A percentile compares a stretch with the other conserved stretches of the same genome.
phyloP scores from a whole-genome alignment of 768 basidiomycete genomes.

The Suillus clintonianus region DNA sequence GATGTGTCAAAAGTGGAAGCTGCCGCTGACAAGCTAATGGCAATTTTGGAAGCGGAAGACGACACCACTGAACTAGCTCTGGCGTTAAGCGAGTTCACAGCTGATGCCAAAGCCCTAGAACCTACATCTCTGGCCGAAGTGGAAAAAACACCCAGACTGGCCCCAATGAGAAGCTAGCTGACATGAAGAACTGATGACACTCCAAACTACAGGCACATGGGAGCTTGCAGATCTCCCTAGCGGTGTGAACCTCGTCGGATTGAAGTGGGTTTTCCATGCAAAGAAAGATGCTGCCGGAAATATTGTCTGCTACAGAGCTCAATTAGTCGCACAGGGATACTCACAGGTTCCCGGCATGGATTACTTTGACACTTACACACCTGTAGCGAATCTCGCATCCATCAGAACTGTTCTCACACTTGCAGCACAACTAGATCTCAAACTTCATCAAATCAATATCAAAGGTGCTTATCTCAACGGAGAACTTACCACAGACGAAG shows the following conservation, averaged over 20 bases:
- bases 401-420: conserved; percentile 1
- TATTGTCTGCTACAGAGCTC: conserved; percentile 32
- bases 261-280: conserved; percentile 40
- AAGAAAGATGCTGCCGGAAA: conserved; percentile 36
- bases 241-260: conserved; percentile 33
- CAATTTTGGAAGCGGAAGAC: too few species aligned
- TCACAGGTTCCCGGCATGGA: conserved; percentile 11
- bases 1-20: too few species aligned
- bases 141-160: too few species aligned
- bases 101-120: too few species aligned
- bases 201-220: background rate
- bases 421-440: conserved; percentile 21
- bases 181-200: too few species aligned
- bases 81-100: conserved; percentile 19
- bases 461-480: conserved; percentile 43
- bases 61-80: too few species aligned
- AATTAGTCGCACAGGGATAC: conserved; percentile 21
- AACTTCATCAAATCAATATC: conserved; percentile 45
- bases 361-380: conserved; percentile 6
- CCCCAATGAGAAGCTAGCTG: too few species aligned
- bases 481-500: conserved; percentile 31
- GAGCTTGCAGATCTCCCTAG: conserved; percentile 14
- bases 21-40: too few species aligned
- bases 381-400: conserved; percentile 3
- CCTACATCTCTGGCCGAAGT: too few species aligned